Conservation (phyloP, 2,329 filamentous ascomycete genomes). For the Aspergillus brasiliensis region DNA sequence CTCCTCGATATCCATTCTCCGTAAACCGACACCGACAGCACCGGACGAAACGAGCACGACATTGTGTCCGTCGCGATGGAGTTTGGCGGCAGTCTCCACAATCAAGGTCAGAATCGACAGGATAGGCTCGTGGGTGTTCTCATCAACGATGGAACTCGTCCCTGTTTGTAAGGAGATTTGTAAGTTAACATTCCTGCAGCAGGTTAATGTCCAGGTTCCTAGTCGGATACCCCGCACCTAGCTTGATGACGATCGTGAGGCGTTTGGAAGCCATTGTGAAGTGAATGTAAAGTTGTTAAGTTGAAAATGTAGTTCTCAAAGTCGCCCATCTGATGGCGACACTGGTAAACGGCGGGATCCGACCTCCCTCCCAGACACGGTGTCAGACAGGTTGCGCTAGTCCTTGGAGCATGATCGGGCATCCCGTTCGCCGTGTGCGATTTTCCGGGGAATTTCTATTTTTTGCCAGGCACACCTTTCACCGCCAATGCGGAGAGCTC, state of each 20-base stretch:
- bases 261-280: slow-evolving; percentile 27
- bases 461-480: slow-evolving; percentile 29
- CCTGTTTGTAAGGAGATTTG: slow-evolving; percentile 58
- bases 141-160: slow-evolving; percentile 98
- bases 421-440: neutral
- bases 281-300: slow-evolving; percentile 5
- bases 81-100: slow-evolving; percentile 86
- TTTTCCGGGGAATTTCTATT: slow-evolving; percentile 7
- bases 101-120: slow-evolving; percentile 89
- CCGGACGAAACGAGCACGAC: slow-evolving; percentile 97
- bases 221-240: slow-evolving; percentile 37
- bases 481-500: slow-evolving; percentile 35
- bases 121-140: slow-evolving; percentile 89
- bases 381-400: neutral
- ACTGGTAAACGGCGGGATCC: neutral
- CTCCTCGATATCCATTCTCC: slow-evolving; percentile 83
- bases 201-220: slow-evolving; percentile 4
- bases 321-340: neutral
- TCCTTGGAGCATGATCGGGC: neutral
- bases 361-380: neutral
- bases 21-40: slow-evolving; percentile 89
- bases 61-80: slow-evolving; percentile 86
- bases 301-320: neutral
- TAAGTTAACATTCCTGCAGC: slow-evolving; percentile 18
- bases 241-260: slow-evolving; percentile 44